Conservation (phyloP, 139 green algal species). For the Marvania coccoides region DNA sequence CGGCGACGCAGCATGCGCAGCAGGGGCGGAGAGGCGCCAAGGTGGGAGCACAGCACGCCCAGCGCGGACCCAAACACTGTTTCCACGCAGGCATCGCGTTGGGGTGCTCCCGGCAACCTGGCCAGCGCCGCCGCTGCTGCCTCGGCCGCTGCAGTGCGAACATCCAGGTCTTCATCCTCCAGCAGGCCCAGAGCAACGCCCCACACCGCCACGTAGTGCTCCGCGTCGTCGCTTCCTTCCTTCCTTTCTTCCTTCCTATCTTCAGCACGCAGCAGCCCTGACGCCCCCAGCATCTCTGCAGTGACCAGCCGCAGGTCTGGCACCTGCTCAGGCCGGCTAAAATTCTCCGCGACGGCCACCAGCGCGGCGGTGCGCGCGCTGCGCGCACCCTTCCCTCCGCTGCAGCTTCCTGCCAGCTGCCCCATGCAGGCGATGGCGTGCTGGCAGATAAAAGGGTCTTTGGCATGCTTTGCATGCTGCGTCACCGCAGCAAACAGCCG, state of each 20-base stretch:
- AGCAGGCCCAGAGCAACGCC: conserved; percentile 36
- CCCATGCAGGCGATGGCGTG: conserved; percentile 31
- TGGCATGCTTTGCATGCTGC: background rate
- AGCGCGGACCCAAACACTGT: background rate
- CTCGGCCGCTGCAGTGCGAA: conserved; percentile 21
- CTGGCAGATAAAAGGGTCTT: background rate
- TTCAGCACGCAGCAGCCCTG: conserved; percentile 25
- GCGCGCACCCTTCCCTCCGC: background rate
- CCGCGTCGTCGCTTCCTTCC: background rate
- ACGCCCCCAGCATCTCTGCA: conserved; percentile 35
- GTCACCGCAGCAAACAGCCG: background rate
- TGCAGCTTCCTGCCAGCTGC: background rate
- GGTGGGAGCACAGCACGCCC: background rate
- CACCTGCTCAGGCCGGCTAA: conserved; percentile 24
- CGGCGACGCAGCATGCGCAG: background rate
- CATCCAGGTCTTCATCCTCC: conserved; percentile 70
- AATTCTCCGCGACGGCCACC: background rate
- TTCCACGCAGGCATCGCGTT: background rate
- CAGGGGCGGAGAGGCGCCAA: background rate
- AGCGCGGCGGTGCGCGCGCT: background rate
- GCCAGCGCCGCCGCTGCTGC: background rate
- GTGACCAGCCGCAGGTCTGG: conserved; percentile 46
- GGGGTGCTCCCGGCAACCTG: background rate
- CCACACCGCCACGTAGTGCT: conserved; percentile 40
- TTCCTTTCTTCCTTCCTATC: background rate